Base-by-base conservation (phyloP, 495 filamentous ascomycete species). In the Xylaria scruposa region DNA sequence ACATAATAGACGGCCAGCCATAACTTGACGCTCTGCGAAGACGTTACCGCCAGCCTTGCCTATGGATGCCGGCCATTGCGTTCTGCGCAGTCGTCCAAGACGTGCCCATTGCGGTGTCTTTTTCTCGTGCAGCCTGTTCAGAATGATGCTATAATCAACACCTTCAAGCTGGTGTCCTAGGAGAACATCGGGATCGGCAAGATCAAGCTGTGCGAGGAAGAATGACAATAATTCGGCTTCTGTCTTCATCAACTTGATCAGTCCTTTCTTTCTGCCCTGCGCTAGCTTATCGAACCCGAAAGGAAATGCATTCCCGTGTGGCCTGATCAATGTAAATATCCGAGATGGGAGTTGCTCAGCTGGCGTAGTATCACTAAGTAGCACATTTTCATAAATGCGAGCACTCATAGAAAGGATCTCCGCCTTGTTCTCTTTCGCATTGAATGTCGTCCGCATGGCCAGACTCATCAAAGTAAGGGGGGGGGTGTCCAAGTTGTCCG, bases 141-240 rank as follows among this genome's bases (percentile, higher is more conserved):
- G 83, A 38, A 99, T 83, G 67, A 98, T 91, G 74, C 94, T 94
- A 74, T 96, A 97, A 75, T 99, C 96, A 4, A 99, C 94, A 75
- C 96, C 97, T 81, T 99, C 97, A 31, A 98, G 86, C 78, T 97
- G 92, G 77, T 98, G 96, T n/a, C 96, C 96, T 78, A 98, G 88
- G 31, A 98, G 85, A 36, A 97, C 94, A 85, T 99, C 96, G 9
- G 96, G 96, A 78, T 99, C 96, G 73, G 91, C 89, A 40, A 90
- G 86, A 74, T 97, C 92, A 36, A 98, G 85, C 73, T 97, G 89
- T 17, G 95, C 95, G 46, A 98, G 81, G 79, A 98, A 97, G 77
- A 92, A 92, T 71, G 91, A 91, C 36, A 99, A 83, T 33, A 99
- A 87, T 70, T 92, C 91, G 19, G 88, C 87, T 75, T 99, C 96